A percentile compares a stretch with the other conserved stretches of the same genome.
phyloP scores from a whole-genome alignment of 345 rosid genomes.

The Rhodamnia argentea region DNA sequence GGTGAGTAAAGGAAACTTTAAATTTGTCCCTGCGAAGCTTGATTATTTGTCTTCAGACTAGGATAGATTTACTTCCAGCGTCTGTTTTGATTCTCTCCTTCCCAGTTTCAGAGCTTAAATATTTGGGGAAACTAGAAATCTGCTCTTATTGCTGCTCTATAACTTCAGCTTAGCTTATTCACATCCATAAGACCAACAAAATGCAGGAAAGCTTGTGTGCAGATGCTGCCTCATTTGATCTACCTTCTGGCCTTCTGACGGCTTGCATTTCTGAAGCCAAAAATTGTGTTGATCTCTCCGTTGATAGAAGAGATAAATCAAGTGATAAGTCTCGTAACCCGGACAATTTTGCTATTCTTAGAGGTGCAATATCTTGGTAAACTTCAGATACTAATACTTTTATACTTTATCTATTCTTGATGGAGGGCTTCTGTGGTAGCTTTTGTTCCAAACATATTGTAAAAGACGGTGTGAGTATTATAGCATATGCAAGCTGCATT shows the following conservation, averaged over 20 bases:
- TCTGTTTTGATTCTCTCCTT: not conserved
- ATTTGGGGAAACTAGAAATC: not conserved
- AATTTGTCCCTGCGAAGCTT: not conserved
- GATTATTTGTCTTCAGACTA: not conserved
- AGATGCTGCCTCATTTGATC: constrained; percentile 94
- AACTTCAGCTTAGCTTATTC: not conserved
- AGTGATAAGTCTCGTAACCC: constrained; percentile 67
- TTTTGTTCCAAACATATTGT: not conserved
- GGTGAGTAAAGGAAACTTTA: constrained; percentile 35
- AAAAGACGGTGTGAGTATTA: not conserved
- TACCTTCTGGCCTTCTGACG: constrained; percentile 60
- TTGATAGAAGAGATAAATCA: constrained; percentile 44
- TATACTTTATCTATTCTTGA: not conserved
- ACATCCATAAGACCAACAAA: not conserved
- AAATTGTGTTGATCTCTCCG: constrained; percentile 67
- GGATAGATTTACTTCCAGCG: not conserved
- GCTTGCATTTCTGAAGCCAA: constrained; percentile 91
- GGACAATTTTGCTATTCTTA: constrained; percentile 84
- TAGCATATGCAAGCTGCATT: not conserved
- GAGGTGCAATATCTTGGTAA: constrained; percentile 33
- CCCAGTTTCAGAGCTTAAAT: not conserved
- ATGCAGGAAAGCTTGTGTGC: constrained; percentile 89
- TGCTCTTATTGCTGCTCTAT: not conserved
- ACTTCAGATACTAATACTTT: not conserved
- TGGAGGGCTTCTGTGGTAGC: not conserved